Base-by-base conservation (phyloP, 2,329 filamentous ascomycete species). In the Fusarium brachygibbosum region DNA sequence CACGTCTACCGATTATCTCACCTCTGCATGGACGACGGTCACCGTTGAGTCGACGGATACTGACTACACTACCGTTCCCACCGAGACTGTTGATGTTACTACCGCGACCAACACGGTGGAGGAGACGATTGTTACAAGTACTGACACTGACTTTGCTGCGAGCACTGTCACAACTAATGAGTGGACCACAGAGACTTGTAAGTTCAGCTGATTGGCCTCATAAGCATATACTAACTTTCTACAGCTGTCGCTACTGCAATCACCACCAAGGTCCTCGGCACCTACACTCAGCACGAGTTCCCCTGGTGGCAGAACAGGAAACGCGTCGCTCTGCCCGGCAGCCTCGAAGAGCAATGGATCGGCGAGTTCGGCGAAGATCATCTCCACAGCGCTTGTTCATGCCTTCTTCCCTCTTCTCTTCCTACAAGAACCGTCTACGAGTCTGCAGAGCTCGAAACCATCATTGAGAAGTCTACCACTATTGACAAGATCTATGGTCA, bases 361-460 rank as follows among this genome's bases (percentile, higher is more conserved):
- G 14, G 31, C 4, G 23, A 55, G 5, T 67, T 42, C 1, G 63
- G 63, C 25, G 44, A 52, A 25, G 19, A 21, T 8, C 54, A 65
- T 14, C 51, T 64, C 35, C 45, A 34, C 7, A 67, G 55, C 29
- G 63, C 63, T 5, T 67, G 63, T 21, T 67, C 61, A 4, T 67
- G 63, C 17, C 8, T 67, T 1, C 46, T 65, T 11, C 29, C 45
- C 0, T 65, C 44, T 16, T 54, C 63, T 21, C 55, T 67, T 4
- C 56, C 63, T 3, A 61, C 64, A 6, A 44, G 46, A 2, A 67
- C 64, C 3, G 41, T 56, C 1, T 45, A 67, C 16, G 34, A 19
- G 5, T 25, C 44, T 5, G 48, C 48, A 3, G 42, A 49, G 5
- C 56, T 49, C 19, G 46, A 23, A n/a, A 65, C 62, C 7, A 51